Conservation (phyloP, 495 filamentous ascomycete genomes). For the Penicillium paxilli region DNA sequence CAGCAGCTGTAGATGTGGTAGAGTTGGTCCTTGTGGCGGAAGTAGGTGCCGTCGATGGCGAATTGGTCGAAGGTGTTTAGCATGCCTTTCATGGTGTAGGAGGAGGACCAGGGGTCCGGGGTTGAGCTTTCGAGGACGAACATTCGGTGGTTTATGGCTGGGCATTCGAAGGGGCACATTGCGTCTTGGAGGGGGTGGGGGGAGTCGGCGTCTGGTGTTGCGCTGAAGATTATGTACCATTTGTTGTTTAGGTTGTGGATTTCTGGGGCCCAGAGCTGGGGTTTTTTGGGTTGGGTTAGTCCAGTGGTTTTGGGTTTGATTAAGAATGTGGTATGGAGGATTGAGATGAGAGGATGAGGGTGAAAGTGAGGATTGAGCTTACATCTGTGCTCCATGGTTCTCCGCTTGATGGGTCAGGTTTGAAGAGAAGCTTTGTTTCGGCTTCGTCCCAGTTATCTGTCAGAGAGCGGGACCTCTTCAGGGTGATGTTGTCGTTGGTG, state of each 20-base stretch:
- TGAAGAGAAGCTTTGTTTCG: conserved; percentile 47
- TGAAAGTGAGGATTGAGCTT: not conserved
- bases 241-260: conserved; percentile 42
- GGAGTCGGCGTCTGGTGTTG: conserved; percentile 42
- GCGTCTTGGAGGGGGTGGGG: conserved; percentile 35
- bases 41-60: conserved; percentile 53
- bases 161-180: conserved; percentile 28
- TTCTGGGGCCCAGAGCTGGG: conserved; percentile 49
- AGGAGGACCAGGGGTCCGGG: conserved; percentile 42
- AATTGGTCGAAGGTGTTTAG: conserved; percentile 53
- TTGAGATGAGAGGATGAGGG: not conserved
- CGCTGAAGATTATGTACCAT: conserved; percentile 56
- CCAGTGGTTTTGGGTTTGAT: not conserved
- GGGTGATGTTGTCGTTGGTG: conserved; percentile 29
- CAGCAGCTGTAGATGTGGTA: conserved; percentile 55
- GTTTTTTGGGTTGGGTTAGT: conserved; percentile 36
- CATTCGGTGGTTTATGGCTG: conserved; percentile 53
- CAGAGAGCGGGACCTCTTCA: conserved; percentile 30
- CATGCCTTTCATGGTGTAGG: conserved; percentile 40
- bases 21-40: conserved; percentile 35
- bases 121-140: conserved; percentile 43
- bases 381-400: conserved; percentile 31
- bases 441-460: conserved; percentile 13
- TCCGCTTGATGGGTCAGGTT: conserved; percentile 33
- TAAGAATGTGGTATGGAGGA: too few species aligned